Evolutionary conservation across 169 alveolate species (phyloP), one percentile per base, ranked within the genome.

Genomic region (Plasmodium fragile): DNA sequence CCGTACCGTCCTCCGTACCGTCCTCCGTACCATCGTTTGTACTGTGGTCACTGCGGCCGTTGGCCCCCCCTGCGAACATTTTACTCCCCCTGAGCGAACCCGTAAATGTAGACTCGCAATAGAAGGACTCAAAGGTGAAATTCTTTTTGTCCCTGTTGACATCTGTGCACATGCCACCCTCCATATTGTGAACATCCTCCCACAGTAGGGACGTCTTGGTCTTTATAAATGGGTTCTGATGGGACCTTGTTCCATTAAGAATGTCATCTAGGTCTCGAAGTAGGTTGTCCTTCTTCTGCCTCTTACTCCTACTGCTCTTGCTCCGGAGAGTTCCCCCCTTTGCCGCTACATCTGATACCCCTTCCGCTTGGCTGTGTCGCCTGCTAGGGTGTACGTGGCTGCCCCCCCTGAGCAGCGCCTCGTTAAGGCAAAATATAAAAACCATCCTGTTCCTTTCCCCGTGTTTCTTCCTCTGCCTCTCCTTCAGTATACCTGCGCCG

Each of bases 81-180:
- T 39, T 45, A 16, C 81, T 52, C 25, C 41, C 80, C 32, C 79
- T 39, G 22, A 22, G 59, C 32, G 70, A 59, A 10, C 71, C 73
- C 16, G 7, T 18, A 34, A 77, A 39, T 87, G 78, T 7, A 45
- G 81, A 11, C n/a, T 91, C 81, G 16, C 30, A 18, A 28, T 71
- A 81, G 55, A 80, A 39, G 6, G 94, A 30, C 39, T 91, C 92
- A 18, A 91, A 30, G 32, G 28, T 30, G 4, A 43, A 34, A 13
- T 25, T 32, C 65, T 45, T 91, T 4, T 39, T 39, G 45, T 77
- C 73, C 73, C 94, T 91, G 43, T 91, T 91, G 16, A 91, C 94
- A 81, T 91, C 94, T 0, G 94, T 91, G 45, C 94, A 91, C 75
- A 69, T 81, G 3, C 94, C 94, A 10, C 80, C 84, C 49, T 91